These are phyloP conservation scores for Piper longum DNA, from an alignment of 164 flowering plant species.

Conservation along the genomic window DNA sequence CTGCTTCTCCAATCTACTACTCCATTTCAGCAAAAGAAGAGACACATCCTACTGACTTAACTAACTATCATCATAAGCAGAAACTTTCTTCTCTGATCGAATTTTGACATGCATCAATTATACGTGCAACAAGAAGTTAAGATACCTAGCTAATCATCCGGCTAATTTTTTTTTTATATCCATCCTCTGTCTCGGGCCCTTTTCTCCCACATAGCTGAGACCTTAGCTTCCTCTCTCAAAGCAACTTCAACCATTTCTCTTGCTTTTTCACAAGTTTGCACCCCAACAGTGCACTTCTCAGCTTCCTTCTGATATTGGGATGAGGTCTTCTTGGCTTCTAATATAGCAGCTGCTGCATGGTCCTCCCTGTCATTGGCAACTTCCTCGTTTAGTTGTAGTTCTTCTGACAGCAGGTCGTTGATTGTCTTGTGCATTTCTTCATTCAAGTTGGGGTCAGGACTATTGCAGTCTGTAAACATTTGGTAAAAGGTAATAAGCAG, in stretches of 20 bases:
- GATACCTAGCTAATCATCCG: not conserved
- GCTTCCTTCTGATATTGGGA: slow-evolving; percentile 54
- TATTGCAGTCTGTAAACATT: slow-evolving; percentile 37
- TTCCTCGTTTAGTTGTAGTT: slow-evolving; percentile 22
- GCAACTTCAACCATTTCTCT: slow-evolving; percentile 49
- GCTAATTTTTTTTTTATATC: slow-evolving; percentile 11
- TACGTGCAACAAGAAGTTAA: not conserved
- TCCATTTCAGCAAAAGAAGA: no score
- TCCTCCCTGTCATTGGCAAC: slow-evolving; percentile 30
- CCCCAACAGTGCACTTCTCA: slow-evolving; percentile 50
- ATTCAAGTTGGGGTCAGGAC: slow-evolving; percentile 28
- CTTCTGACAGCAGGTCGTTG: slow-evolving; percentile 31
- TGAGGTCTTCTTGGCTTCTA: slow-evolving; percentile 26
- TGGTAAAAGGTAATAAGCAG: not conserved
- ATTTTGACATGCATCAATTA: no score
- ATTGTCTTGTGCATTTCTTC: slow-evolving; percentile 37
- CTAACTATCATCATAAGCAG: no score
- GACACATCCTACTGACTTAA: no score
- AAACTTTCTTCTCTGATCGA: no score
- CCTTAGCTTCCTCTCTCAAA: slow-evolving; percentile 29
- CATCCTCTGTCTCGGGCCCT: slow-evolving; percentile 48
- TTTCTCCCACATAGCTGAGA: slow-evolving; percentile 40
- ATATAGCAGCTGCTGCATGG: slow-evolving; percentile 15
- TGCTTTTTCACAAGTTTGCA: slow-evolving; percentile 53
- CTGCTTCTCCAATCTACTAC: no score